Evolutionary conservation across 768 basidiomycete genomes (phyloP), one percentile per base, ranked within the genome.

Genomic region (Infundibulicybe gibba): DNA sequence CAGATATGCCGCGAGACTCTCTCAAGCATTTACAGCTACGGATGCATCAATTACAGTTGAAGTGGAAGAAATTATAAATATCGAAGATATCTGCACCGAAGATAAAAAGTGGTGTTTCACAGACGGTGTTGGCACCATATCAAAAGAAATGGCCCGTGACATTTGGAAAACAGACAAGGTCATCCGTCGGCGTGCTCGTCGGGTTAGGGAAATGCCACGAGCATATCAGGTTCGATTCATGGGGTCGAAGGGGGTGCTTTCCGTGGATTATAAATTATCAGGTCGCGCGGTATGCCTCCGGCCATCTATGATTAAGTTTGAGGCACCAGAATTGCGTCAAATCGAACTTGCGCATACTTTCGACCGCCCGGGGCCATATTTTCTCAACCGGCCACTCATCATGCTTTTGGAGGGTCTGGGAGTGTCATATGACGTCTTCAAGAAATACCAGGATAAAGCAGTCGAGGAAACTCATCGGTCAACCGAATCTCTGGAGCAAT

Each of bases 1-100:
- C 16, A 72, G 85, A 44, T 86, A 83, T 60, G 87, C 77, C 0
- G 87, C 87, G 3, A 70, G 87, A 14, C 71, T 89, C 30, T 83
- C 84, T 5, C 85, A 83, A 57, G 84, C 83, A 0, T 90, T 89
- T 60, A 87, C 86, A 1, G 77, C 85, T 1, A 90, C 87, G 0
- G 84, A 88, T 50, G 65, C 71, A 16, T 70, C 79, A 0, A 77
- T 80, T 3, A 57, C 79, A 30, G 61, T 77, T 12, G 52, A 64
- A 16, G 56, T 73, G 0, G 65, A 71, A n/a, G 80, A 86, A 58
- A 74, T 85, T 20, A 54, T 71, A 32, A n/a, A 51, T 1, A 40
- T 64, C 0, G 41, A 49, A 0, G 76, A 80, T 47, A 72, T 74
- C 43, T 49, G 54, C n/a, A 54, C 62, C 1, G 16, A 47, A 37